Conservation (phyloP, 2,329 filamentous ascomycete species). For the Trichoderma sp. region DNA sequence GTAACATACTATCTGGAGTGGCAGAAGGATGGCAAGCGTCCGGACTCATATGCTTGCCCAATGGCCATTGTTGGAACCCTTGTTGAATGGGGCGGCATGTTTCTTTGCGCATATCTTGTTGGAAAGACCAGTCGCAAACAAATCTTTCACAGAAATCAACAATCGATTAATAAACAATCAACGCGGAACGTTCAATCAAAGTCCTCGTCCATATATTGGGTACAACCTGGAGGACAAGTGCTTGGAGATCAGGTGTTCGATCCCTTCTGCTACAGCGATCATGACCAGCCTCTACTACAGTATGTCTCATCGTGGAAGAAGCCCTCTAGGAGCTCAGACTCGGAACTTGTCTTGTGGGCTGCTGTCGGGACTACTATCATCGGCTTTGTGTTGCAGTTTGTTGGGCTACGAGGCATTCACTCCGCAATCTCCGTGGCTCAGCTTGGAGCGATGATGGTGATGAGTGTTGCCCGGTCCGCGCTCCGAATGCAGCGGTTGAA, state of each 20-base stretch:
- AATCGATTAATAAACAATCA: accelerated
- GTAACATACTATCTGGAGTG: not conserved
- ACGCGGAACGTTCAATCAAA: not conserved
- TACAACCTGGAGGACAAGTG: not conserved
- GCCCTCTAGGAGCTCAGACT: not conserved
- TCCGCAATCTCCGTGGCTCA: not conserved
- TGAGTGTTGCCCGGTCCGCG: not conserved
- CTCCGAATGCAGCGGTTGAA: not conserved
- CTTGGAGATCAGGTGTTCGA: not conserved
- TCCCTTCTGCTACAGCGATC: not conserved
- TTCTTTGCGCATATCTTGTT: not conserved
- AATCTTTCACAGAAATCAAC: not conserved
- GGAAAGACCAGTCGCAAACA: not conserved
- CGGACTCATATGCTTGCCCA: not conserved
- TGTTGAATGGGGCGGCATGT: not conserved
- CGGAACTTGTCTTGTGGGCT: not conserved
- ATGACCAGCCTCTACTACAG: not conserved
- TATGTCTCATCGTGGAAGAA: not conserved
- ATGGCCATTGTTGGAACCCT: not conserved
- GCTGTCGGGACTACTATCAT: not conserved
- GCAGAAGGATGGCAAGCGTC: not conserved
- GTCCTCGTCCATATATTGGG: not conserved
- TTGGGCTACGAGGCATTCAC: not conserved
- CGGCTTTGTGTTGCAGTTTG: slow-evolving; percentile 3
- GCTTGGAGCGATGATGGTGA: not conserved